A percentile compares a stretch with the other conserved stretches of the same genome.
These are phyloP conservation scores for Lachnellula occidentalis DNA, from an alignment of 2,329 filamentous ascomycete species.

Conservation along the genomic window DNA sequence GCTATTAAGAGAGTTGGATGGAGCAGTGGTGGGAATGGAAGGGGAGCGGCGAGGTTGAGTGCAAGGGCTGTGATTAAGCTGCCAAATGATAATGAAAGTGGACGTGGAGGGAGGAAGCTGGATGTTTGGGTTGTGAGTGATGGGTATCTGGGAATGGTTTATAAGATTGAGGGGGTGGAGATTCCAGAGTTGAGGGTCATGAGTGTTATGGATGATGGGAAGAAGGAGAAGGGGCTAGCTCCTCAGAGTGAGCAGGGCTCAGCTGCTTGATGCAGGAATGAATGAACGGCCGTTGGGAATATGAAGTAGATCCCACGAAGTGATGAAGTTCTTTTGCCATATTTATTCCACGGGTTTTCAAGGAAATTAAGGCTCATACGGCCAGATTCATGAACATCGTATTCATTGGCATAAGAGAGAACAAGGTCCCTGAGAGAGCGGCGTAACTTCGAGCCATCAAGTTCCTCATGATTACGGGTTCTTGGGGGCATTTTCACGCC, in stretches of 20 bases:
- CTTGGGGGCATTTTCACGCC: too few relatives aligned
- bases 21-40: constrained; percentile 34
- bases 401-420: too few relatives aligned
- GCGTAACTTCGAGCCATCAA: too few relatives aligned
- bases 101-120: constrained; percentile 47
- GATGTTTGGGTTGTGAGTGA: constrained; percentile 80
- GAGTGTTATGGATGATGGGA: constrained; percentile 20
- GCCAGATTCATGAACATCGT: too few relatives aligned
- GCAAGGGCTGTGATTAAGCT: constrained; percentile 56
- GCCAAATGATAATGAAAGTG: constrained; percentile 35
- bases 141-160: constrained; percentile 72
- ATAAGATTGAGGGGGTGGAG: constrained; percentile 26
- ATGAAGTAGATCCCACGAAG: too few relatives aligned
- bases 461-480: too few relatives aligned
- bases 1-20: constrained; percentile 84
- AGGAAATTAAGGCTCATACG: too few relatives aligned
- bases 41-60: constrained; percentile 36
- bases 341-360: too few relatives aligned
- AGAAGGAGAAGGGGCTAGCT: constrained; percentile 13
- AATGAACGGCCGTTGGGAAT: too few relatives aligned
- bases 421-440: too few relatives aligned
- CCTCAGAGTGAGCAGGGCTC: background rate
- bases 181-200: constrained; percentile 28
- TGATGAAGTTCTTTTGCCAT: too few relatives aligned
- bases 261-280: too few relatives aligned